phyloP scores from a whole-genome alignment of 2,329 filamentous ascomycete species.

The Ascochyta lentis region DNA sequence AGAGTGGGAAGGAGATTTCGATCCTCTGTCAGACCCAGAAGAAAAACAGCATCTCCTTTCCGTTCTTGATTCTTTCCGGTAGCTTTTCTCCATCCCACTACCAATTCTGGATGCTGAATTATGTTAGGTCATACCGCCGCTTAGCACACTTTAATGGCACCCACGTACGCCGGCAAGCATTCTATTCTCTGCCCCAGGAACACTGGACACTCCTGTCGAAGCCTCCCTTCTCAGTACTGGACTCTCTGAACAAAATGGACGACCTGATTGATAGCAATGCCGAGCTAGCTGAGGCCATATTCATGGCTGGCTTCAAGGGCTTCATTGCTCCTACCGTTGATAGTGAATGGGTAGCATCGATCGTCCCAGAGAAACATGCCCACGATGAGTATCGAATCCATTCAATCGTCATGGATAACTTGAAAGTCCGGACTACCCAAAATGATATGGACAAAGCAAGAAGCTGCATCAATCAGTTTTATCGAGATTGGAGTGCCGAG shows the following conservation, averaged over 20 bases:
- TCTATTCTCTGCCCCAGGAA: constrained; percentile 84
- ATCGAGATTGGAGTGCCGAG: constrained; percentile 89
- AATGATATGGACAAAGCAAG: constrained; percentile 88
- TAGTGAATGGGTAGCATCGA: constrained; percentile 42
- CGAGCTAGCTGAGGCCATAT: constrained; percentile 78
- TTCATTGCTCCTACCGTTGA: constrained; percentile 43
- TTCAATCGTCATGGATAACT: constrained; percentile 63
- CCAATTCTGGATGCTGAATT: neutral
- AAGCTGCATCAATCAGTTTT: constrained; percentile 91
- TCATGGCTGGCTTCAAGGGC: constrained; percentile 55
- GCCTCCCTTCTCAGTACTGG: constrained; percentile 82
- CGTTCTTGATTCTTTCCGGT: constrained; percentile 90
- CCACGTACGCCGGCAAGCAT: constrained; percentile 86
- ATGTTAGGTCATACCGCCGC: constrained; percentile 77
- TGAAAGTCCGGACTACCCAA: constrained; percentile 73
- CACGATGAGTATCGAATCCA: constrained; percentile 40
- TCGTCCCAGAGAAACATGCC: constrained; percentile 39
- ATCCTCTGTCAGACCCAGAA: constrained; percentile 75
- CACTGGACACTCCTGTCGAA: constrained; percentile 85
- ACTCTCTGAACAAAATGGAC: constrained; percentile 80
- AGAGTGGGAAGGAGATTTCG: constrained; percentile 68
- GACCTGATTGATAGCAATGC: constrained; percentile 89
- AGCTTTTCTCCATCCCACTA: constrained; percentile 43
- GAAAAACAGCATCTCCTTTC: constrained; percentile 81
- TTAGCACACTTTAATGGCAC: constrained; percentile 89